These are phyloP conservation scores for Lactifluus rugatus DNA, from an alignment of 768 basidiomycete species.

Conservation along the genomic window DNA sequence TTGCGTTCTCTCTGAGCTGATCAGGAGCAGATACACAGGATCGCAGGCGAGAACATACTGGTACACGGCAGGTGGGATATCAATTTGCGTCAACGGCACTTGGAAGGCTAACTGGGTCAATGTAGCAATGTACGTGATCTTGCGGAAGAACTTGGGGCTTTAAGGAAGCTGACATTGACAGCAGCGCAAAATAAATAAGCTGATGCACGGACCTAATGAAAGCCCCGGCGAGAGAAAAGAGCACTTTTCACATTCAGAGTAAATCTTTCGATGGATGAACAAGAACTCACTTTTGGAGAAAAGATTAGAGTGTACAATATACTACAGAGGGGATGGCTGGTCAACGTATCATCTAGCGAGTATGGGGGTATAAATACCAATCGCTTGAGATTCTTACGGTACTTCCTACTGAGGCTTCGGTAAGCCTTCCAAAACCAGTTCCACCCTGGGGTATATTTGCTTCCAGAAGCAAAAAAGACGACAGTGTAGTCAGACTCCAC, in stretches of 20 bases:
- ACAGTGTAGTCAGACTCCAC: constrained; percentile 87
- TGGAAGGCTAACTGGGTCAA: constrained; percentile 68
- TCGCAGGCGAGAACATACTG: constrained; percentile 39
- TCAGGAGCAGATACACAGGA: background rate
- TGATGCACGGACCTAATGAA: constrained; percentile 58
- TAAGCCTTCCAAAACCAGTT: constrained; percentile 92
- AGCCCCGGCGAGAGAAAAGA: constrained; percentile 80
- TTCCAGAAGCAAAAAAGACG: constrained; percentile 78
- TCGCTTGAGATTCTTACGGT: constrained; percentile 80
- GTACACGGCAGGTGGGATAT: constrained; percentile 75
- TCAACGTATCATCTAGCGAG: constrained; percentile 11
- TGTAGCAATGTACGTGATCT: constrained; percentile 66
- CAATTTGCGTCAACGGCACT: constrained; percentile 80
- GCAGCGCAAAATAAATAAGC: background rate
- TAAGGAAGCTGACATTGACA: background rate
- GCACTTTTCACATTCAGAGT: constrained; percentile 41
- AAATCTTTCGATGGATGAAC: background rate
- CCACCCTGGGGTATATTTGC: constrained; percentile 66
- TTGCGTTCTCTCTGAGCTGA: constrained; percentile 59
- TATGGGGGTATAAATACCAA: constrained; percentile 38
- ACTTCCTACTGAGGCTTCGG: constrained; percentile 68
- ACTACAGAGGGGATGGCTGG: constrained; percentile 32
- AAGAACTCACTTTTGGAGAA: constrained; percentile 65
- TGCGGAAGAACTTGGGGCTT: constrained; percentile 86
- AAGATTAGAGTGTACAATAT: constrained; percentile 80